phyloP scores from a whole-genome alignment of 2,329 filamentous ascomycete genomes.

The Talaromyces sp. region DNA sequence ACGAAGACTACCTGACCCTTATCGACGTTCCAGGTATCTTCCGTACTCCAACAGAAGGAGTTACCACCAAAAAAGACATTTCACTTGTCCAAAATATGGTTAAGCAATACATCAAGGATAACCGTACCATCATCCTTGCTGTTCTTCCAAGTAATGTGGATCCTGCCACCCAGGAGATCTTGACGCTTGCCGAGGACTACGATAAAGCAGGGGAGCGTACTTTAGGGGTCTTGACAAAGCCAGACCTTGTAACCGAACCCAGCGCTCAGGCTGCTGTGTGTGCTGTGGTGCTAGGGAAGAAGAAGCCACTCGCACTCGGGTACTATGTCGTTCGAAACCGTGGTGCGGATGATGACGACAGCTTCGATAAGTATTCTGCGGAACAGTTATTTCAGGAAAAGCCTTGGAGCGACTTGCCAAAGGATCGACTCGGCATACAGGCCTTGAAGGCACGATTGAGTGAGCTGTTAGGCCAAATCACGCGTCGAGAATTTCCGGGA shows the following conservation, averaged over 20 bases:
- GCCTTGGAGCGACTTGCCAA: conserved; percentile 28
- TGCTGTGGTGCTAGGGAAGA: conserved; percentile 5
- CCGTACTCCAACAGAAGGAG: conserved; percentile 26
- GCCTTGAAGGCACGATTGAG: conserved; percentile 36
- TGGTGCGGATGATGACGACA: conserved; percentile 25
- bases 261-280: conserved; percentile 4
- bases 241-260: conserved; percentile 4
- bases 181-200: conserved; percentile 28
- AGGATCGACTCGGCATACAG: conserved; percentile 37
- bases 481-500: conserved; percentile 3
- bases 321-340: conserved; percentile 20
- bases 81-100: conserved; percentile 36
- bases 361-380: conserved; percentile 22
- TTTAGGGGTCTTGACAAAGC: conserved; percentile 48
- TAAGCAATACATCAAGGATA: conserved; percentile 21
- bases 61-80: conserved; percentile 34
- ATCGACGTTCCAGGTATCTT: conserved; percentile 46
- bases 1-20: conserved; percentile 35
- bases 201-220: conserved; percentile 31
- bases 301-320: conserved; percentile 5
- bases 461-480: conserved; percentile 36
- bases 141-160: conserved; percentile 37
- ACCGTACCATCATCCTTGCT: conserved; percentile 27
- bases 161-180: conserved; percentile 38
- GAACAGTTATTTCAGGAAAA: conserved; percentile 7